A percentile compares a stretch with the other conserved stretches of the same genome.
Conservation (phyloP, 2,329 filamentous ascomycete genomes). For the Fusarium guadeloupense region DNA sequence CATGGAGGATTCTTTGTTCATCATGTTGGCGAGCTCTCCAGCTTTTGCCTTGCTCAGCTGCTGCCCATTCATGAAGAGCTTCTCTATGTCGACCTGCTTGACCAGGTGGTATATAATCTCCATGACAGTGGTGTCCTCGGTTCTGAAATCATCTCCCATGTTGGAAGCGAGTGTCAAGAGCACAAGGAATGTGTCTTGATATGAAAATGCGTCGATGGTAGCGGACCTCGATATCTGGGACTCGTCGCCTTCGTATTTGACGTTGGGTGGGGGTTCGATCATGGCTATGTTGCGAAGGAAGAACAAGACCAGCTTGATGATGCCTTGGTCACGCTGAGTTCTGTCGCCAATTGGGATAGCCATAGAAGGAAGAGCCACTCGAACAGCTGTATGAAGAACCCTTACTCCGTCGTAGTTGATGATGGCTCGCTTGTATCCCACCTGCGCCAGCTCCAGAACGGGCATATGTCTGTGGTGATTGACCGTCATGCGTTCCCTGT, state of each 20-base stretch:
- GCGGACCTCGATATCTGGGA: constrained; percentile 87
- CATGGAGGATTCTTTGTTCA: constrained; percentile 87
- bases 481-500: constrained; percentile 82
- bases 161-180: constrained; percentile 89
- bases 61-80: constrained; percentile 84
- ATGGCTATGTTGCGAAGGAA: constrained; percentile 89
- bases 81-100: constrained; percentile 85
- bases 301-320: constrained; percentile 90
- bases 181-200: constrained; percentile 88
- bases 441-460: constrained; percentile 86
- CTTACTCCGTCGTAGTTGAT: constrained; percentile 82
- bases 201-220: constrained; percentile 87
- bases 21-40: constrained; percentile 76
- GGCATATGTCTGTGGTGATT: constrained; percentile 94
- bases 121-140: constrained; percentile 87
- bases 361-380: constrained; percentile 86
- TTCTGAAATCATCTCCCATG: constrained; percentile 91
- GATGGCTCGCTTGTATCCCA: constrained; percentile 88
- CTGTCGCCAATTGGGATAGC: constrained; percentile 80
- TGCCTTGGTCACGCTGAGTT: constrained; percentile 82
- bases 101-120: constrained; percentile 93
- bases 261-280: constrained; percentile 77
- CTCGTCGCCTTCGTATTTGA: constrained; percentile 86
- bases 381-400: constrained; percentile 82
- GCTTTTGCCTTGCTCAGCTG: constrained; percentile 74